Base-by-base conservation (phyloP, 2,329 filamentous ascomycete species). In the Cylindrodendrum hubeiense region DNA sequence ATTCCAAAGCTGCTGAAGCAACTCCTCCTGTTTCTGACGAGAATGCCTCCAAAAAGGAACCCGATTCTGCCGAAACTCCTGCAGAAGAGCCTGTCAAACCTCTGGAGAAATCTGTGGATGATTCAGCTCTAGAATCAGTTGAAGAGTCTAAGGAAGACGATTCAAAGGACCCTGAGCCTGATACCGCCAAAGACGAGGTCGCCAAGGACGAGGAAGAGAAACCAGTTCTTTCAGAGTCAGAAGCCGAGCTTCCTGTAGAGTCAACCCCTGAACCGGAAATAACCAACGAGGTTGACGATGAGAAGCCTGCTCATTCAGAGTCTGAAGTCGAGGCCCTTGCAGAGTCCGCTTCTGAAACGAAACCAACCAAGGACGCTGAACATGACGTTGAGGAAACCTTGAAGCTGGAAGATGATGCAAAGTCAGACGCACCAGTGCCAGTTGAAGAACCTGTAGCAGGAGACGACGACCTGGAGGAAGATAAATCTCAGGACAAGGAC, bases 391-490 rank as follows among this genome's bases (percentile, higher is more conserved):
- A 53, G 28, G 49, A 37, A 30, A 37, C 24, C 22, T 22, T 21
- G 19, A 54, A 54, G 21, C 17, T 54, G 7, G 43, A 63, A 13
- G 50, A 59, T 3, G 34, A 47, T 33, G 41, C 33, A 22, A 41
- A 54, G 6, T 19, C 53, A n/a, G 47, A 53, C 30, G 34, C 37
- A 28, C 7, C 21, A 19, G 24, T 17, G 10, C 12, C 34, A 41
- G 12, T 30, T 13, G 49, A 49, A n/a, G 53, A 61, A 49, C 4
- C 63, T 41, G 44, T 19, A 10, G 30, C 34, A 19, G 33, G 30
- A 26, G 46, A 62, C n/a, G 63, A 65, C 17, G 43, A 63, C 19
- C 17, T 22, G 15, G 30, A 56, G 13, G 51, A 58, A 8, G 56
- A 41, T 15, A 30, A 61, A 22, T n/a, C 50, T 9, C 33, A 33